Conservation (phyloP, 148 eudicot species). For the Arbutus unedo region DNA sequence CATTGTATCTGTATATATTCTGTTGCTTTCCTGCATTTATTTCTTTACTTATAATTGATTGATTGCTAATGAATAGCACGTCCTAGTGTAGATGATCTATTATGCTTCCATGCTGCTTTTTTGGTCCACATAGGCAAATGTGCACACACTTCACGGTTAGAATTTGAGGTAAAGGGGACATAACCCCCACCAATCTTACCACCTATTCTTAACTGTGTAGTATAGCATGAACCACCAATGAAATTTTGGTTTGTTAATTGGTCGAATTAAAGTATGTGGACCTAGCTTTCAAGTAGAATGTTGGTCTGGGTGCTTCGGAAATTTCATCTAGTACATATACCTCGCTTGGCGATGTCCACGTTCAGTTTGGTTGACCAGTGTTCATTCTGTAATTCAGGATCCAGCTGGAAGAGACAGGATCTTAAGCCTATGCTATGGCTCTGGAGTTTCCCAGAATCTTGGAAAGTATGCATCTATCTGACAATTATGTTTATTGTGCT, state of each 20-base stretch:
- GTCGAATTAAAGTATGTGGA: neutral
- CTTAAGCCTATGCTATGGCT: conserved; percentile 9
- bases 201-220: neutral
- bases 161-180: neutral
- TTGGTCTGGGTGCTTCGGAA: neutral
- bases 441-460: conserved; percentile 20
- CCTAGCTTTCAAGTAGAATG: neutral
- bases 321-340: neutral
- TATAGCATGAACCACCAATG: neutral
- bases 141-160: neutral
- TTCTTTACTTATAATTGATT: neutral
- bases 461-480: conserved; percentile 30
- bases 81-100: neutral
- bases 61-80: neutral
- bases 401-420: conserved; percentile 19
- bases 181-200: neutral
- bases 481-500: neutral
- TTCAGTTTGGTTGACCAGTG: neutral
- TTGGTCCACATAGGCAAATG: conserved; percentile 4
- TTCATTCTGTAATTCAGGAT: conserved; percentile 29
- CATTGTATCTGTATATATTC: neutral
- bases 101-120: neutral
- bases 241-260: neutral
- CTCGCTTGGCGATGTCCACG: neutral
- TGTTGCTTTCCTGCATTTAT: neutral